A percentile compares a stretch with the other conserved stretches of the same genome.
phyloP scores from a whole-genome alignment of 768 basidiomycete genomes.

The Boletus coccyginus region DNA sequence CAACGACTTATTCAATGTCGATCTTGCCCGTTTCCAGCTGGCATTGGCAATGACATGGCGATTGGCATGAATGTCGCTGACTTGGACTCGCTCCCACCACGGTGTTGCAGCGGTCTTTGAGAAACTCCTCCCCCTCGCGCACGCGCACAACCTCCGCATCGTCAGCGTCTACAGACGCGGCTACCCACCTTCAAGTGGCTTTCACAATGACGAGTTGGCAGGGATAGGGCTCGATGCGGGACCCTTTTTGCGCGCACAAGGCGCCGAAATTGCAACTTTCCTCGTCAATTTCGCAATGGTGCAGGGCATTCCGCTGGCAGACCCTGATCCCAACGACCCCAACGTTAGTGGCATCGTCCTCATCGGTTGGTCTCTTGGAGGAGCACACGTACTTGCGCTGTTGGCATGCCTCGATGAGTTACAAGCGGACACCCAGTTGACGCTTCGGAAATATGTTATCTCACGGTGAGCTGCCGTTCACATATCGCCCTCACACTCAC shows the following conservation, averaged over 20 bases:
- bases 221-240: conserved; percentile 14
- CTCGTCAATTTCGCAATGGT: conserved; percentile 12
- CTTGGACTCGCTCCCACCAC: not conserved
- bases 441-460: conserved; percentile 13
- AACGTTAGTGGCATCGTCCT: conserved; percentile 13
- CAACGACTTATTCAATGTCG: too few relatives aligned
- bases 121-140: conserved; percentile 24
- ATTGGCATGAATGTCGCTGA: not conserved
- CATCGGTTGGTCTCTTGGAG: conserved; percentile 21
- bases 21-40: too few relatives aligned
- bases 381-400: conserved; percentile 6
- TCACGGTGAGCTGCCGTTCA: conserved; percentile 11
- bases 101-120: conserved; percentile 5
- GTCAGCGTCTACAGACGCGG: conserved; percentile 27
- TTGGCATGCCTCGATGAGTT: conserved; percentile 17
- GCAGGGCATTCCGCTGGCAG: conserved; percentile 13
- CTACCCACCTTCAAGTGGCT: conserved; percentile 26
- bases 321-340: not conserved
- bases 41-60: too few relatives aligned
- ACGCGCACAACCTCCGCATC: conserved; percentile 19
- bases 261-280: conserved; percentile 20
- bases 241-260: conserved; percentile 13
- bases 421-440: conserved; percentile 1
- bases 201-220: conserved; percentile 10
- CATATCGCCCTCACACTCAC: not conserved